Conservation (phyloP, 2,329 filamentous ascomycete species). For the Botryotinia globosa region DNA sequence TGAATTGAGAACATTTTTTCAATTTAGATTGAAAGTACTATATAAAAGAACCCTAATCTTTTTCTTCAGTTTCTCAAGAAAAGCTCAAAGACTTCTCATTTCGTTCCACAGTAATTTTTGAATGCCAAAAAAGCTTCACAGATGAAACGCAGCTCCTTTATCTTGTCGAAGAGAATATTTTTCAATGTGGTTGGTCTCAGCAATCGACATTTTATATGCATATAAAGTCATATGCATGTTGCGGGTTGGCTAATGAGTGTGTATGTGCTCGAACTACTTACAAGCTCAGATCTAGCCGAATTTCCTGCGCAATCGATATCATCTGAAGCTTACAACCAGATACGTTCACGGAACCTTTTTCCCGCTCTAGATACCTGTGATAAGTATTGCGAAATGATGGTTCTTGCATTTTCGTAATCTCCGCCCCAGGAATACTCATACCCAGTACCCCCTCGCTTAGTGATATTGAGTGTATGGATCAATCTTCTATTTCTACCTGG, state of each 20-base stretch:
- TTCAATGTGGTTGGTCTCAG: background rate
- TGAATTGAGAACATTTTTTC: background rate
- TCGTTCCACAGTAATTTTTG: no score
- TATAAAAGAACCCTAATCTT: background rate
- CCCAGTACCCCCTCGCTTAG: background rate
- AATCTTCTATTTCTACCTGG: background rate
- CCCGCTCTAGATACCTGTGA: background rate
- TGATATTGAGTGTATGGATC: background rate
- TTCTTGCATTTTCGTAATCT: background rate
- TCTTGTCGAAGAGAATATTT: background rate
- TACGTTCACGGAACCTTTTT: background rate
- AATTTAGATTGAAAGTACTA: background rate
- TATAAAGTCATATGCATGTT: background rate
- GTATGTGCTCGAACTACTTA: background rate
- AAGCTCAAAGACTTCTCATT: rapidly evolving
- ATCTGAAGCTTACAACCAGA: background rate
- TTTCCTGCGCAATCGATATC: background rate
- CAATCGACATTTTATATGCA: rapidly evolving
- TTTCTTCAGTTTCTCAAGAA: background rate
- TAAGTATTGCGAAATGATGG: background rate
- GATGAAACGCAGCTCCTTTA: background rate
- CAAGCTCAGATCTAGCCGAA: no score
- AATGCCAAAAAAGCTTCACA: background rate
- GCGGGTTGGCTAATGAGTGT: no score
- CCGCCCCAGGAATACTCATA: background rate